Conservation (phyloP, 805 yeast species). For the Schwanniomyces sp. region DNA sequence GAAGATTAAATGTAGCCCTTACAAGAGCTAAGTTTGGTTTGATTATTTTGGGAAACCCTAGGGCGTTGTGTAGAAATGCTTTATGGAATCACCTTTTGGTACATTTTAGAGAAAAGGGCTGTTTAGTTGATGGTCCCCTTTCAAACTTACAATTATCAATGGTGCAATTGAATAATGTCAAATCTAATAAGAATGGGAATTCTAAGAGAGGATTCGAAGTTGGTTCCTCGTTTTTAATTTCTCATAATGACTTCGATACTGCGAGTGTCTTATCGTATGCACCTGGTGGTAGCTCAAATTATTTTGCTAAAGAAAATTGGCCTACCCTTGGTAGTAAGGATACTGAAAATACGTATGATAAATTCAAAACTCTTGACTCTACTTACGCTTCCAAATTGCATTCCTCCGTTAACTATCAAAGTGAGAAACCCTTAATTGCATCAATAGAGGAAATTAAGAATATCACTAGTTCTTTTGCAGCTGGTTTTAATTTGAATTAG, state of each 20-base stretch:
- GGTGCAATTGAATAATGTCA: constrained; percentile 46
- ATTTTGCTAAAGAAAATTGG: constrained; percentile 18
- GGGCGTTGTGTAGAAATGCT: constrained; percentile 64
- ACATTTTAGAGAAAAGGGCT: constrained; percentile 81
- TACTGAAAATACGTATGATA: constrained; percentile 9
- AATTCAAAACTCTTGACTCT: constrained; percentile 18
- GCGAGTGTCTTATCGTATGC: constrained; percentile 27
- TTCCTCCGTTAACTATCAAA: constrained; percentile 5
- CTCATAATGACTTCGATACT: constrained; percentile 23
- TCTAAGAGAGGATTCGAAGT: constrained; percentile 7
- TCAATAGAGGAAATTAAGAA: constrained; percentile 35
- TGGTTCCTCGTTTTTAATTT: constrained; percentile 8
- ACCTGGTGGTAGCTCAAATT: constrained; percentile 4
- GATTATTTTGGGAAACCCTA: constrained; percentile 77
- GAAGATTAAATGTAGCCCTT: constrained; percentile 45
- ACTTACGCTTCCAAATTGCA: constrained; percentile 34
- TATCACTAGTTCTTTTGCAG: constrained; percentile 40
- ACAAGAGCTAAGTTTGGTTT: constrained; percentile 45
- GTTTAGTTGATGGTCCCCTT: constrained; percentile 86
- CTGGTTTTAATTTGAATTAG: constrained; percentile 23
- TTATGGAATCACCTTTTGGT: constrained; percentile 78
- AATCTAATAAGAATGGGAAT: constrained; percentile 17
- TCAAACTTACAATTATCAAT: constrained; percentile 74
- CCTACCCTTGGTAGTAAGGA: constrained; percentile 21
- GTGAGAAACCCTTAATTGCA: neutral